phyloP scores from a whole-genome alignment of 768 basidiomycete species.

The Hydnomerulius pinastri region DNA sequence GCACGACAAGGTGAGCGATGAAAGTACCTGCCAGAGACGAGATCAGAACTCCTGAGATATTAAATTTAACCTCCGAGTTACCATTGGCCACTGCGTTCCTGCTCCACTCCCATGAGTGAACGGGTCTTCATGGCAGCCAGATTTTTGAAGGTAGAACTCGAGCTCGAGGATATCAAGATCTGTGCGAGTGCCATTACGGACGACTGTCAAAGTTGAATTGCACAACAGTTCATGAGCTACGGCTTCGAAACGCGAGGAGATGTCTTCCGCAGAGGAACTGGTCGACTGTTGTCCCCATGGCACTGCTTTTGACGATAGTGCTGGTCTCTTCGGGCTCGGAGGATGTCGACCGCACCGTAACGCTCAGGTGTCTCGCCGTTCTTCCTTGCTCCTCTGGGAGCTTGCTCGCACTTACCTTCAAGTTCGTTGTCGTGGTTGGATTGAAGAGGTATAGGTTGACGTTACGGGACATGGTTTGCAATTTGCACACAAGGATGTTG shows the following conservation, averaged over 20 bases:
- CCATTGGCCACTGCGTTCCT: slow-evolving; percentile 66
- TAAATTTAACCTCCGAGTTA: slow-evolving; percentile 14
- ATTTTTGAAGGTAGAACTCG: slow-evolving; percentile 72
- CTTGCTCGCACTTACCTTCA: too few relatives aligned
- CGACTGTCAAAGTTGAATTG: slow-evolving; percentile 46
- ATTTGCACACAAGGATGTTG: too few relatives aligned
- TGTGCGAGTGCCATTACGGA: slow-evolving; percentile 29
- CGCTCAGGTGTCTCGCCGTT: too few relatives aligned
- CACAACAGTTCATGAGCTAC: slow-evolving; percentile 52
- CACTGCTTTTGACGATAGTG: background rate
- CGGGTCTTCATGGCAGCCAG: slow-evolving; percentile 65
- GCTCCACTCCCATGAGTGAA: slow-evolving; percentile 76
- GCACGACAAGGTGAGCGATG: slow-evolving; percentile 64
- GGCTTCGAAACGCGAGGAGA: slow-evolving; percentile 47
- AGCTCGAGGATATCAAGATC: slow-evolving; percentile 69
- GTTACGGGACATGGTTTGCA: too few relatives aligned
- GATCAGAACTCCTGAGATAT: slow-evolving; percentile 4
- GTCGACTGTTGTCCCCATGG: background rate
- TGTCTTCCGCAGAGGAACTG: slow-evolving; percentile 31
- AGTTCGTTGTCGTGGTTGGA: too few relatives aligned
- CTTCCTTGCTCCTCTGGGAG: too few relatives aligned
- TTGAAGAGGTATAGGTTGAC: too few relatives aligned
- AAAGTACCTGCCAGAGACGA: slow-evolving; percentile 60
- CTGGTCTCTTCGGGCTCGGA: background rate
- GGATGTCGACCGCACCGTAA: background rate